These are phyloP conservation scores for Pelagophyceae sp. DNA, from an alignment of 352 stramenopile genomes.

Conservation along the genomic window DNA sequence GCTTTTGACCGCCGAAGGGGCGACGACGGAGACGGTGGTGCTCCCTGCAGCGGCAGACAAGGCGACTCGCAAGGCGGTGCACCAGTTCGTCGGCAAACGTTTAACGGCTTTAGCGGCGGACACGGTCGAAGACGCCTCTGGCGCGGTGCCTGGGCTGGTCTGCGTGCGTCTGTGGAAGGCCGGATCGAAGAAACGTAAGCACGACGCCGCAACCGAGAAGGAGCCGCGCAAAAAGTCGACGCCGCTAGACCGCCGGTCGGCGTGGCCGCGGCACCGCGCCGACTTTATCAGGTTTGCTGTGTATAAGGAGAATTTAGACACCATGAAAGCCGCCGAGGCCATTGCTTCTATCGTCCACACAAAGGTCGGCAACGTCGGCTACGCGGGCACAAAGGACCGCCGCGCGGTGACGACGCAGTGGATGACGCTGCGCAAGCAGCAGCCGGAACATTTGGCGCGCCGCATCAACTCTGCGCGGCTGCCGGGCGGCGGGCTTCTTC, in stretches of 20 bases:
- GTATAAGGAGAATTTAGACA: constrained; percentile 95
- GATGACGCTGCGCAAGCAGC: constrained; percentile 56
- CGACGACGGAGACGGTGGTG: constrained; percentile 41
- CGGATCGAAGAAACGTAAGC: constrained; percentile 47
- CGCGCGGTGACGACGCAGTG: constrained; percentile 87
- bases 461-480: constrained; percentile 32
- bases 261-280: constrained; percentile 47
- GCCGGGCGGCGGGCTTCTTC: constrained; percentile 66
- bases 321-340: constrained; percentile 55
- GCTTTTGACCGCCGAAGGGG: constrained; percentile 8
- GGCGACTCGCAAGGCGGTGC: constrained; percentile 63
- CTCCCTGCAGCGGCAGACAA: constrained; percentile 61
- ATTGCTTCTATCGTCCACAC: constrained; percentile 24
- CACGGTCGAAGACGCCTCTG: constrained; percentile 59
- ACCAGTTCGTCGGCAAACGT: constrained; percentile 64
- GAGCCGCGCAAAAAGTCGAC: constrained; percentile 67
- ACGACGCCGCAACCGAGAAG: constrained; percentile 31
- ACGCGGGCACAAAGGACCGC: constrained; percentile 94
- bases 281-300: constrained; percentile 86
- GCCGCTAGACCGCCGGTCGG: constrained; percentile 28
- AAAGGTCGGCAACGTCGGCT: constrained; percentile 53
- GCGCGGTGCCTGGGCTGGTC: constrained; percentile 35
- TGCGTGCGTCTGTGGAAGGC: constrained; percentile 66
- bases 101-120: constrained; percentile 62
- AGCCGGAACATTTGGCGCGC: constrained; percentile 33